phyloP scores from a whole-genome alignment of 352 stramenopile species.

The Pythium coloratum region DNA sequence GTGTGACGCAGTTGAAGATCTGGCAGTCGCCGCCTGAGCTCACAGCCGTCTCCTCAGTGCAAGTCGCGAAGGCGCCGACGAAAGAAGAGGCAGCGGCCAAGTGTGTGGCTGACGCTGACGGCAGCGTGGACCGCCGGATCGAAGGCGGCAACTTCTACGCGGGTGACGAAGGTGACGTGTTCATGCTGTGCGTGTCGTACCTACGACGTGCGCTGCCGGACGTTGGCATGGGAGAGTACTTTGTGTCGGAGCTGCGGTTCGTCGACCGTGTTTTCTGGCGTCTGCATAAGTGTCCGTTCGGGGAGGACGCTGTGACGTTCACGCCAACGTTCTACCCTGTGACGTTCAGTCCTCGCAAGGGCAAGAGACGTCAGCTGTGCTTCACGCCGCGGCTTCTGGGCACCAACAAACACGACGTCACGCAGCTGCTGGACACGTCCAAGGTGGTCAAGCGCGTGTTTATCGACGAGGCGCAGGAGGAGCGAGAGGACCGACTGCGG shows the following conservation, averaged over 20 bases:
- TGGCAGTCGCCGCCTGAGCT: slow-evolving; percentile 10
- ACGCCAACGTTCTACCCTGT: background rate
- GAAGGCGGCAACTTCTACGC: slow-evolving; percentile 22
- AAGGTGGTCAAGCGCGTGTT: slow-evolving; percentile 11
- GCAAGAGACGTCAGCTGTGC: slow-evolving; percentile 6
- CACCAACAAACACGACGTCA: slow-evolving; percentile 1
- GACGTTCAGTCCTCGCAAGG: background rate
- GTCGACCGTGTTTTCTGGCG: slow-evolving; percentile 9
- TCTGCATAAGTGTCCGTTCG: slow-evolving; percentile 19
- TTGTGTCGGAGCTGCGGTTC: slow-evolving; percentile 6
- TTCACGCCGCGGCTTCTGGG: slow-evolving; percentile 4
- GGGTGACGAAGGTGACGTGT: background rate
- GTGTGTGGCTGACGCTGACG: background rate
- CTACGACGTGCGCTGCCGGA: slow-evolving; percentile 16
- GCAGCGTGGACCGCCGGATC: background rate
- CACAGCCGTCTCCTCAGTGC: background rate
- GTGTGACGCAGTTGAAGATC: background rate
- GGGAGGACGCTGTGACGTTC: slow-evolving; percentile 4
- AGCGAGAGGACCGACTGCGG: background rate
- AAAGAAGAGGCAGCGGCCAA: background rate
- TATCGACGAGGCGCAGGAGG: background rate
- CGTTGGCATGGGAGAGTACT: background rate
- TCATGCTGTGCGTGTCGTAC: slow-evolving; percentile 16
- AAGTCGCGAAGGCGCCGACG: background rate
- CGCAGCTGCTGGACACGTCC: slow-evolving; percentile 4